Base-by-base conservation (phyloP, 176 grass and related monocot genomes). In the Zoysia pacifica region DNA sequence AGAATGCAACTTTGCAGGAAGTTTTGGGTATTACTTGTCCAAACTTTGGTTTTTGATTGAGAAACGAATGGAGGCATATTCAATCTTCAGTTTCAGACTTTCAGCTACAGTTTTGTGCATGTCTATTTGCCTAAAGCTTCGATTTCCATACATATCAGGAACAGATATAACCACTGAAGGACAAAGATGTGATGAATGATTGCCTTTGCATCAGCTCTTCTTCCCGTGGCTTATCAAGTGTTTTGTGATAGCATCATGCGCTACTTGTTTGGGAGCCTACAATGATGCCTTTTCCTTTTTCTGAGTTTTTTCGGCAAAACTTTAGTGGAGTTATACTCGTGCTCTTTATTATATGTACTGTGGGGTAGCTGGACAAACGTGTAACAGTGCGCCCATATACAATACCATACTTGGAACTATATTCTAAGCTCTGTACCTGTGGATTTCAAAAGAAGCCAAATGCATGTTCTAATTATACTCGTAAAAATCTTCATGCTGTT, bases 271-370 rank as follows among this genome's bases (percentile, higher is more conserved):
- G 38, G 77, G 80, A 81, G 58, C 44, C 66, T 48, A 44, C 76
- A 65, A 43, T 63, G 69, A 79, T 73, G 40, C 62, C 20, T 79
- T 79, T 62, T 68, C 60, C 10, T 79, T 44, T 43, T 44, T 3
- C n/a, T 62, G 53, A 78, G 68, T 3, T 79, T 88, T 88, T 75
- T 11, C 35, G 40, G 52, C 80, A 60, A 79, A 80, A 62, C 66
- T 80, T 75, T 70, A 62, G 65, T 75, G 65, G 52, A 84, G 48
- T 76, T 81, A 65, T 84, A 81, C 71, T 85, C 36, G 75, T 79
- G 44, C 13, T 38, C 59, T 80, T 64, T 37, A 19, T 79, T 71
- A 81, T 72, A 43, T 85, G 72, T 81, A 85, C 77, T 69, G 71
- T 60, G 71, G 48, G 83, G 49, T 76, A 42, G n/a, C 58, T 70